Percentiles rank a stretch among this genome's conserved stretches.
Conservation (phyloP, 2,329 filamentous ascomycete species). For the Ceratocystis huliohia region DNA sequence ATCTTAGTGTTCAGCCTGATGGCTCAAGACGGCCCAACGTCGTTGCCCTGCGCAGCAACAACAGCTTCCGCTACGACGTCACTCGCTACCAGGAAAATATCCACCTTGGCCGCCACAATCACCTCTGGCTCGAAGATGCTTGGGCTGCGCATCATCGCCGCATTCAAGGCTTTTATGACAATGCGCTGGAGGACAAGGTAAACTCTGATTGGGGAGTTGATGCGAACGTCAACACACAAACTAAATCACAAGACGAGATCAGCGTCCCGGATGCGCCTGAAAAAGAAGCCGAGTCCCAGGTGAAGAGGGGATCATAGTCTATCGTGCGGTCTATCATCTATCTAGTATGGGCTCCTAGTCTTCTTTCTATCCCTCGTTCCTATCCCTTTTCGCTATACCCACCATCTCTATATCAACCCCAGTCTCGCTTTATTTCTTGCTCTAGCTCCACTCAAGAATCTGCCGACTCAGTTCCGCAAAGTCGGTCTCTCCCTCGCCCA, state of each 20-base stretch:
- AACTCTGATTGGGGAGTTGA: slow-evolving; percentile 34
- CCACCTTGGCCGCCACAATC: slow-evolving; percentile 37
- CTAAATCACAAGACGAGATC: background rate
- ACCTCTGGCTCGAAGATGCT: slow-evolving; percentile 40
- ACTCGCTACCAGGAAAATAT: slow-evolving; percentile 37
- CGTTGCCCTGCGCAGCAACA: slow-evolving; percentile 34
- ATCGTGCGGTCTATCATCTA: slow-evolving; percentile 4
- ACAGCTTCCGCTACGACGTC: slow-evolving; percentile 37
- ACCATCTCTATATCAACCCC: background rate
- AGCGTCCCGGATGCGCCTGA: background rate
- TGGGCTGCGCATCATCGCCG: slow-evolving; percentile 40
- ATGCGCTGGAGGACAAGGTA: slow-evolving; percentile 35
- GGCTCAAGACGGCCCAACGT: slow-evolving; percentile 33
- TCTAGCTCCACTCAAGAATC: slow-evolving; percentile 19
- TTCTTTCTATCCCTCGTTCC: background rate
- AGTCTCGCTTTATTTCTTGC: background rate
- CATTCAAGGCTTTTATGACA: slow-evolving; percentile 38
- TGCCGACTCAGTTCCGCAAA: slow-evolving; percentile 19
- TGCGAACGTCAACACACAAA: background rate
- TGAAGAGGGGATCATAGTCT: background rate
- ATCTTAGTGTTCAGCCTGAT: slow-evolving; percentile 30
- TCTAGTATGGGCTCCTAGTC: background rate
- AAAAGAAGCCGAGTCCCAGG: slow-evolving; percentile 10
- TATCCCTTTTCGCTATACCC: background rate
- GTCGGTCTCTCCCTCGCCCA: slow-evolving; percentile 18